Evolutionary conservation across 1,284 basidiomycete genomes (phyloP), one percentile per base, ranked within the genome.

Genomic region (Volvariella volvacea): DNA sequence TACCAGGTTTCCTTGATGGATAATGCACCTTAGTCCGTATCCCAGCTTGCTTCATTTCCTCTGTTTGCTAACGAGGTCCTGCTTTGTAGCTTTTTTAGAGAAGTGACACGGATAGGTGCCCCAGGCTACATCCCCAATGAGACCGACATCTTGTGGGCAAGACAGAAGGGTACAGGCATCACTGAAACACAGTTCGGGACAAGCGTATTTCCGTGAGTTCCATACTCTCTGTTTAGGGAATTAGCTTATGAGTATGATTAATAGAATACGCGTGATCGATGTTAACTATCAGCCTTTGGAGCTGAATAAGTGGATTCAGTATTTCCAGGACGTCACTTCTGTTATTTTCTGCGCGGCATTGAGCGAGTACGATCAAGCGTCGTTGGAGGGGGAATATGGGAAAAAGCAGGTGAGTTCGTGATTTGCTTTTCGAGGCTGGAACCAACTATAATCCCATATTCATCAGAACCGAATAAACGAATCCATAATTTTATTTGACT

Each of bases 1-100:
- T 50, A 76, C 76, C 32, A 88, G 78, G 60, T 86, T 95, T 50
- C 97, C 97, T 58, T 97, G 98, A 98, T 97, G 94, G 95, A 98
- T 64, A 92, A 83, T 40, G 94, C 94, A 0, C 74, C 76, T 37
- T 97, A 97, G 87, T 92, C 54, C 59, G 87, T 78, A 33, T 40
- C 32, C 34, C 40, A 38, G n/a, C 40, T 33, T 33, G 30, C 25
- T 8, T 15, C 32, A 4, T 8, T 21, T 25, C 39, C 14, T 17
- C 19, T 6, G 7, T 6, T 15, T 7, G 7, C 2, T 4, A 28
- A 10, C 39, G 4, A 2, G 30, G 16, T 12, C 17, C 3, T 36
- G 21, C 41, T 43, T 6, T 31, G 9, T 48, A 92, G 90, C 64
- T 98, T 99, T 66, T 96, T 98, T 63, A 74, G 77, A 28, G 83